Evolutionary conservation across 257 asterid species (phyloP).

Genomic region (Solanum bukasovii): DNA sequence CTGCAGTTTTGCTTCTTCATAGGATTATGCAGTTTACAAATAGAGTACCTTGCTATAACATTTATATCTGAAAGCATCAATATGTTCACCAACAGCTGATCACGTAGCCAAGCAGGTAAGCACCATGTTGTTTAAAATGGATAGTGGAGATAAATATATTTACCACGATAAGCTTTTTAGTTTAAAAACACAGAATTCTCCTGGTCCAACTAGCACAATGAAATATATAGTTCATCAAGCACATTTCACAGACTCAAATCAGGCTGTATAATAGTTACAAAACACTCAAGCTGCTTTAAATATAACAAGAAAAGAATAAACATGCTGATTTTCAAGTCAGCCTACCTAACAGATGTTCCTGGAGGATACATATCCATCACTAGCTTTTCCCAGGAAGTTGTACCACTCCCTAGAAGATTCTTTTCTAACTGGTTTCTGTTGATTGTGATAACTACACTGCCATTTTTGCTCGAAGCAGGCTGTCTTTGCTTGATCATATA

Average conservation of each 20-base stretch:
- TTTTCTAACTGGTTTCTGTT: conserved; percentile 33
- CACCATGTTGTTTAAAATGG: neutral
- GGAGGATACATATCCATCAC: conserved; percentile 87
- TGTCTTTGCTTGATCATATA: conserved; percentile 86
- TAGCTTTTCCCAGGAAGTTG: conserved; percentile 81
- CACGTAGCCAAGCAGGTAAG: neutral
- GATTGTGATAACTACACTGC: conserved; percentile 52
- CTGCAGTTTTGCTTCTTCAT: neutral
- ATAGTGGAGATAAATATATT: neutral
- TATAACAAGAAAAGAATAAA: neutral
- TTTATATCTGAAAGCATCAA: neutral
- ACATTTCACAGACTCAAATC: neutral
- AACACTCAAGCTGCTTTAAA: neutral
- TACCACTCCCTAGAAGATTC: conserved; percentile 41
- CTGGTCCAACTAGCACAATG: neutral
- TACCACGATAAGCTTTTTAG: neutral
- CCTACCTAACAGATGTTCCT: conserved; percentile 56
- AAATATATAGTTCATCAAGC: neutral
- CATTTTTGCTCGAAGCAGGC: conserved; percentile 89
- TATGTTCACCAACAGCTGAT: neutral
- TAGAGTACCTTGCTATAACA: neutral
- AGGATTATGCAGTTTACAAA: neutral
- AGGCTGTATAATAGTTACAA: neutral
- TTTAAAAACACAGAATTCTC: neutral
- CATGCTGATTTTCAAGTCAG: neutral